Base-by-base conservation (phyloP, 139 green algal genomes). In the Chlamydomonas sp. region DNA sequence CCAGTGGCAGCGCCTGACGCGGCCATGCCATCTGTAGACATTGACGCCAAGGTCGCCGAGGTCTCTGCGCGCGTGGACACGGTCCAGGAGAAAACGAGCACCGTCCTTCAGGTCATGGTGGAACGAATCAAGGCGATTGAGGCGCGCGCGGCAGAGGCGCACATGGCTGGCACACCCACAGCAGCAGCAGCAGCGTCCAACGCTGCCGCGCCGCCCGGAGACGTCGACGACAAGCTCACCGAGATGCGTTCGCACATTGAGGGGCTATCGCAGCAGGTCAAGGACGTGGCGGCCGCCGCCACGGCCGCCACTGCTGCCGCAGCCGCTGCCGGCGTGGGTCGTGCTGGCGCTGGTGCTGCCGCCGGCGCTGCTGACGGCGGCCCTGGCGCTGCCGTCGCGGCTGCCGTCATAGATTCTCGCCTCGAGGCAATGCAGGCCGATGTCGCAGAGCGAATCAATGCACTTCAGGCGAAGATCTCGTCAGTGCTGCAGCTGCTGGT, bases 401-500 rank as follows among this genome's bases (percentile, higher is more conserved):
- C n/a, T n/a, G n/a, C n/a, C n/a, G n/a, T n/a, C n/a, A n/a, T n/a
- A n/a, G n/a, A n/a, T n/a, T n/a, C n/a, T n/a, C n/a, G n/a, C n/a
- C n/a, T n/a, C n/a, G n/a, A n/a, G n/a, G n/a, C n/a, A n/a, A n/a
- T n/a, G n/a, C n/a, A n/a, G n/a, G n/a, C n/a, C n/a, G n/a, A n/a
- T n/a, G n/a, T n/a, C n/a, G n/a, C n/a, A n/a, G n/a, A n/a, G n/a
- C n/a, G n/a, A n/a, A n/a, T 66, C 6, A 66, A 38, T 4, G 59
- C 26, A 22, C n/a, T 66, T 30, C 59, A 66, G 29, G 10, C 31
- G 10, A 66, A 66, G 59, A 20, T 66, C 31, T 48, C 16, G 8
- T 48, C 10, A 48, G 59, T 66, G 59, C n/a, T 66, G 59, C 59
- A 66, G 59, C 59, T 66, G 59, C 59, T 66, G 33, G 59, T 66